These are phyloP conservation scores for Penicillium freii DNA, from an alignment of 2,329 filamentous ascomycete species.

Conservation along the genomic window DNA sequence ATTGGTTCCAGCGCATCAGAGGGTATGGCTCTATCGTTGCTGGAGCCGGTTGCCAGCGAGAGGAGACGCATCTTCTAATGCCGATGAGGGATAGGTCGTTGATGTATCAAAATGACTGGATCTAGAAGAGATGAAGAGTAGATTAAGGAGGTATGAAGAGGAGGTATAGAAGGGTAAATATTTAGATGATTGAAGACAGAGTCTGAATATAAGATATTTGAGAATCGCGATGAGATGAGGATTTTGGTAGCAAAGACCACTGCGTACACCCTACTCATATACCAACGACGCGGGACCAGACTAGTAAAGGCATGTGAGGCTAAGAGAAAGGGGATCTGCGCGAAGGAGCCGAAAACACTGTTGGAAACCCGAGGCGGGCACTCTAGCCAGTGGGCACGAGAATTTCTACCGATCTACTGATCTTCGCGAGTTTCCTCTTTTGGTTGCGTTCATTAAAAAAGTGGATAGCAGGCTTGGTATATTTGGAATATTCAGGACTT, in stretches of 20 bases:
- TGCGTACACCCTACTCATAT: neutral
- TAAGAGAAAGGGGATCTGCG: neutral
- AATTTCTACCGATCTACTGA: neutral
- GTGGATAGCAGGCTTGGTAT: neutral
- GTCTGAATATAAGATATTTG: neutral
- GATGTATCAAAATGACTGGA: neutral
- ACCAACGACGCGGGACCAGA: neutral
- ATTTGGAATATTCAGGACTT: neutral
- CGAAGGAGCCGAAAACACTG: neutral
- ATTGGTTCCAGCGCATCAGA: conserved; percentile 24
- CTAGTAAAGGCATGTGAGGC: neutral
- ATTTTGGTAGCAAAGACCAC: neutral
- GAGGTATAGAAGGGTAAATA: no score
- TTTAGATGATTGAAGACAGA: neutral
- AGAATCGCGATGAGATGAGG: neutral
- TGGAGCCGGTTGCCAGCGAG: neutral
- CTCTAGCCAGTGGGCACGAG: neutral
- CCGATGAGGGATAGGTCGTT: neutral
- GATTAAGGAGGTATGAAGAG: neutral
- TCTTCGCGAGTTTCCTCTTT: neutral
- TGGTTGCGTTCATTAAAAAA: neutral
- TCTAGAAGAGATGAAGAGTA: neutral
- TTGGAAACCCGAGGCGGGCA: neutral
- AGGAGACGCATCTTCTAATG: conserved; percentile 9
- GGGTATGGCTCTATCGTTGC: neutral